A percentile compares a stretch with the other conserved stretches of the same genome.
These are phyloP conservation scores for Apiotrichum siamense DNA, from an alignment of 1,284 basidiomycete species.

Conservation along the genomic window DNA sequence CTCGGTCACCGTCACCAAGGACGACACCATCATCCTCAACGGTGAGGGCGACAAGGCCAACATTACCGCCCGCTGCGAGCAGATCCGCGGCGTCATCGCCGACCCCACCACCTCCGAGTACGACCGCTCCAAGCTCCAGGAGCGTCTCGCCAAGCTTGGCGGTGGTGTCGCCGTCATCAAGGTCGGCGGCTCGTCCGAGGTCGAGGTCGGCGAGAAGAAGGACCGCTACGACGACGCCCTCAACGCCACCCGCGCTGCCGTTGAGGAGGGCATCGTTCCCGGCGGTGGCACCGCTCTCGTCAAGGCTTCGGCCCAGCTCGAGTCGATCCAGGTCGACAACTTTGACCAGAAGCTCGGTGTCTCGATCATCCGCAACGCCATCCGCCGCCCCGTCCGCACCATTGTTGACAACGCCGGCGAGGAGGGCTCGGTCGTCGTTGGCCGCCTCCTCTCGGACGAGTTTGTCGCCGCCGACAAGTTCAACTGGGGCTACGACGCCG, in stretches of 20 bases:
- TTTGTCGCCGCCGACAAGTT: conserved; percentile 54
- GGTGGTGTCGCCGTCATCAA: conserved; percentile 98
- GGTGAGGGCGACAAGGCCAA: conserved; percentile 81
- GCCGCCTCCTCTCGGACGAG: conserved; percentile 59
- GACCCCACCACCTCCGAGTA: conserved; percentile 87
- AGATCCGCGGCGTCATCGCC: conserved; percentile 77
- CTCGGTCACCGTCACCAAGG: conserved; percentile 92
- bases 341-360: conserved; percentile 98
- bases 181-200: conserved; percentile 88
- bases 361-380: conserved; percentile 81
- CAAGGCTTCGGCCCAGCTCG: conserved; percentile 79
- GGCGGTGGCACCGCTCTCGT: conserved; percentile 78
- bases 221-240: conserved; percentile 97
- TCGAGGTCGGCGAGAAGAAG: conserved; percentile 99
- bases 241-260: conserved; percentile 93
- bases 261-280: conserved; percentile 95
- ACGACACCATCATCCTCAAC: conserved; percentile 95
- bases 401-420: conserved; percentile 95
- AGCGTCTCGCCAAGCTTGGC: conserved; percentile 89
- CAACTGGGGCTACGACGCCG: conserved; percentile 83
- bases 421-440: conserved; percentile 89
- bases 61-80: conserved; percentile 86
- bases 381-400: conserved; percentile 76
- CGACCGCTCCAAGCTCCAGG: conserved; percentile 92
- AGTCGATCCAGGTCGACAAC: conserved; percentile 75